Percentiles rank a stretch among this genome's conserved stretches.
Conservation (phyloP, 176 grass and related monocot species). For the Ensete ventricosum region DNA sequence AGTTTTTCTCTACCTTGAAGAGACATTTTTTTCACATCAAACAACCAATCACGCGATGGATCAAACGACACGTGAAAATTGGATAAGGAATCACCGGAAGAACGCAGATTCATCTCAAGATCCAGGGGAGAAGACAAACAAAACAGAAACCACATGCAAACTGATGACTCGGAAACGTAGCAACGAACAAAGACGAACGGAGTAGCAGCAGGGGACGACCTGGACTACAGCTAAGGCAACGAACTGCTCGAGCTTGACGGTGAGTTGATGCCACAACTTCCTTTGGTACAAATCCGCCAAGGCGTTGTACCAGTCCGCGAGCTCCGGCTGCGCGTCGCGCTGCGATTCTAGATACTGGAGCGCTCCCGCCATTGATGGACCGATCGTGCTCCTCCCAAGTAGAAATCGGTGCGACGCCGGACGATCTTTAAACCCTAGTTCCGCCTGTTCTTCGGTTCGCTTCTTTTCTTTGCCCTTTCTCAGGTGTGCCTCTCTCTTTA, state of each 20-base stretch:
- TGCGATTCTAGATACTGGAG: slow-evolving; percentile 77
- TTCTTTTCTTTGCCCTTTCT: neutral
- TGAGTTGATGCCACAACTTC: slow-evolving; percentile 87
- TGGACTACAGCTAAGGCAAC: slow-evolving; percentile 58
- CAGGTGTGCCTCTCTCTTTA: too few relatives aligned
- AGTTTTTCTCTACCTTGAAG: too few relatives aligned
- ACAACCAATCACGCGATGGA: too few relatives aligned
- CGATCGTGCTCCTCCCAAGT: neutral
- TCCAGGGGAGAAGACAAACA: too few relatives aligned
- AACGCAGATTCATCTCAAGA: too few relatives aligned
- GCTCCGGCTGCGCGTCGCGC: slow-evolving; percentile 59
- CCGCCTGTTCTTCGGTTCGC: neutral
- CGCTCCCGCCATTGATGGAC: slow-evolving; percentile 22
- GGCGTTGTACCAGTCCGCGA: slow-evolving; percentile 64
- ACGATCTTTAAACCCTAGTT: slow-evolving; percentile 1
- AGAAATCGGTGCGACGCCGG: neutral
- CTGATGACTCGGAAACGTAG: slow-evolving; percentile 17
- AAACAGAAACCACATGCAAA: too few relatives aligned
- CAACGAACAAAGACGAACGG: neutral
- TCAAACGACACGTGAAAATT: too few relatives aligned
- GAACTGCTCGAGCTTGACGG: slow-evolving; percentile 86
- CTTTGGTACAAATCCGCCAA: slow-evolving; percentile 69
- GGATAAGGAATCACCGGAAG: too few relatives aligned
- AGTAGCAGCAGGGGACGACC: slow-evolving; percentile 22
- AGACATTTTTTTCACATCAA: too few relatives aligned